A percentile compares a stretch with the other conserved stretches of the same genome.
These are phyloP conservation scores for Vitis amurensis DNA, from an alignment of 164 flowering plant genomes.

Conservation along the genomic window DNA sequence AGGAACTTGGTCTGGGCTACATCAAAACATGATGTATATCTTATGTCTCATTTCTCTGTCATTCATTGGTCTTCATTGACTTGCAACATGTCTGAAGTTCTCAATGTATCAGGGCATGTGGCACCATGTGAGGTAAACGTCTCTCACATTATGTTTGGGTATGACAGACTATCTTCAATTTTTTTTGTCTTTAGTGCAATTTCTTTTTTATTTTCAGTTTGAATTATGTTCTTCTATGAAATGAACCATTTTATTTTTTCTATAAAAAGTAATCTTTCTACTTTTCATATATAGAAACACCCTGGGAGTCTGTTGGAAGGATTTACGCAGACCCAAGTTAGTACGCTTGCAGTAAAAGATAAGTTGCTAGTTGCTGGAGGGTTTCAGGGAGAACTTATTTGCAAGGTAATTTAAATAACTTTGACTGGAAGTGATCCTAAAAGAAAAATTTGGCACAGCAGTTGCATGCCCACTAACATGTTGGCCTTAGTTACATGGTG, in stretches of 20 bases:
- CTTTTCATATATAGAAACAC: constrained; percentile 46
- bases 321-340: constrained; percentile 67
- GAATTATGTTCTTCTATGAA: not conserved
- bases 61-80: constrained; percentile 66
- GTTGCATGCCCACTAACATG: no score
- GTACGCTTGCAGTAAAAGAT: constrained; percentile 66
- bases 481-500: no score
- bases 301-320: constrained; percentile 67
- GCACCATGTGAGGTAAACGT: constrained; percentile 56
- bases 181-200: not conserved
- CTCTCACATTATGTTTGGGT: not conserved
- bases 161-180: not conserved
- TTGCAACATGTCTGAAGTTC: constrained; percentile 46
- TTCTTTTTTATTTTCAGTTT: not conserved
- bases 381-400: constrained; percentile 34
- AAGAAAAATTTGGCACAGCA: no score
- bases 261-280: not conserved
- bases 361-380: constrained; percentile 69
- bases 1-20: constrained; percentile 76
- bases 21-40: constrained; percentile 72
- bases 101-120: constrained; percentile 64
- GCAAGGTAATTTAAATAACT: no score
- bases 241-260: no score
- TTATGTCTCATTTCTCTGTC: constrained; percentile 54
- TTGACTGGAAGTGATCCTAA: no score